These are phyloP conservation scores for Hortiboletus campestris DNA, from an alignment of 768 basidiomycete species.

Conservation along the genomic window DNA sequence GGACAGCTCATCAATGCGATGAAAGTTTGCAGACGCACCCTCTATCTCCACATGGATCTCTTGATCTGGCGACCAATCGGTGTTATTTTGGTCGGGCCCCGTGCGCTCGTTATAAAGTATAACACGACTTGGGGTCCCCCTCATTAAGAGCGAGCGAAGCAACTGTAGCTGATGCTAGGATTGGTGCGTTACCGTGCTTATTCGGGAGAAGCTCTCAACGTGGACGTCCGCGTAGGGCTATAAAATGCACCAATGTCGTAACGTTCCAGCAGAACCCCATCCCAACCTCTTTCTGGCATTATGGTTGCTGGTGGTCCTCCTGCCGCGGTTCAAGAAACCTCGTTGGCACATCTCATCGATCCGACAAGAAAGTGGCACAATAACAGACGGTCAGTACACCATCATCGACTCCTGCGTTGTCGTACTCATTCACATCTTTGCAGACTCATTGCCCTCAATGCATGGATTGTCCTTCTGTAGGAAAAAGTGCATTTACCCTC, in stretches of 20 bases:
- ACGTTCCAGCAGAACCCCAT: slow-evolving; percentile 29
- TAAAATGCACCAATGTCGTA: neutral
- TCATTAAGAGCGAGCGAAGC: too few species aligned
- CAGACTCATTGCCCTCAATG: slow-evolving; percentile 62
- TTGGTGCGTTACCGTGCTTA: too few species aligned
- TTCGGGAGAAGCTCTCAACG: too few species aligned
- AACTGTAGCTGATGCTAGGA: too few species aligned
- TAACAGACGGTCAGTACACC: slow-evolving; percentile 56
- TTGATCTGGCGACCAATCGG: too few species aligned
- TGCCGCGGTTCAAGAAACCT: slow-evolving; percentile 30
- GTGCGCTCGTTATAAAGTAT: too few species aligned
- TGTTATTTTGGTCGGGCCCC: too few species aligned
- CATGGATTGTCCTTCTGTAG: slow-evolving; percentile 67
- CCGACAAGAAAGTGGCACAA: slow-evolving; percentile 73
- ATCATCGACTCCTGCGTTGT: neutral
- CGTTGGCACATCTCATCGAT: slow-evolving; percentile 56
- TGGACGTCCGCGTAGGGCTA: too few species aligned
- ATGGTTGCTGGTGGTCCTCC: slow-evolving; percentile 56
- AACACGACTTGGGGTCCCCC: too few species aligned
- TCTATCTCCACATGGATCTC: too few species aligned
- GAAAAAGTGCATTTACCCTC: slow-evolving; percentile 7
- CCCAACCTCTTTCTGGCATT: slow-evolving; percentile 15
- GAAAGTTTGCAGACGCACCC: too few species aligned
- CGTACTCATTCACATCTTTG: neutral
- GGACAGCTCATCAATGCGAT: too few species aligned